These are phyloP conservation scores for Cyberlindnera euphorbiiphila DNA, from an alignment of 805 yeast species.

Conservation along the genomic window DNA sequence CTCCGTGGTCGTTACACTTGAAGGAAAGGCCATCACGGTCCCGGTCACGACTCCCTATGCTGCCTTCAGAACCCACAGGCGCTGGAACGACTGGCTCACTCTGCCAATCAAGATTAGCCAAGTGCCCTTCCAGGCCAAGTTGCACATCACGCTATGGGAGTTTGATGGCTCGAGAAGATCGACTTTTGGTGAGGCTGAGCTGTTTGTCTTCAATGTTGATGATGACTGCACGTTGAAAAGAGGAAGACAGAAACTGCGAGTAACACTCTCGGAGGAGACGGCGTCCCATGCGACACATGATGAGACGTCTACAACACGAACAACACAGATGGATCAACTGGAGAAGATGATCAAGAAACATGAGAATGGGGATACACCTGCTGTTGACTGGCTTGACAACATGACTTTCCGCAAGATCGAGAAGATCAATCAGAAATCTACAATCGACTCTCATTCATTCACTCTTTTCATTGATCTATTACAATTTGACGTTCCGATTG, in stretches of 20 bases:
- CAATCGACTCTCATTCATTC: conserved; percentile 31
- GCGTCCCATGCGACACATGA: not conserved
- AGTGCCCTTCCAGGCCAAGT: conserved; percentile 56
- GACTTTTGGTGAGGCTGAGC: conserved; percentile 57
- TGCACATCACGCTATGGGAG: conserved; percentile 66
- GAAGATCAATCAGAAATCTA: conserved; percentile 21
- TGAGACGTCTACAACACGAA: conserved; percentile 14
- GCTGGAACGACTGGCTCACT: conserved; percentile 70
- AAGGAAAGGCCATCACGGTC: conserved; percentile 43
- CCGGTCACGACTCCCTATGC: conserved; percentile 49
- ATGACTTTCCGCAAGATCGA: conserved; percentile 52
- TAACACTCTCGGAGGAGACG: conserved; percentile 36
- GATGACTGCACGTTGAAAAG: conserved; percentile 59
- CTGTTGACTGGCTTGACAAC: conserved; percentile 72
- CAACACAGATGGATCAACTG: conserved; percentile 40
- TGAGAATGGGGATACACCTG: conserved; percentile 61
- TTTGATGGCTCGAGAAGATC: conserved; percentile 49
- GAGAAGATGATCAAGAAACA: conserved; percentile 56
- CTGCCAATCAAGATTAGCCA: conserved; percentile 72
- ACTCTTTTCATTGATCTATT: conserved; percentile 51
- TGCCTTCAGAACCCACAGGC: conserved; percentile 41
- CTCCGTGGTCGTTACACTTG: conserved; percentile 42
- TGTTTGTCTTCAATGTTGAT: conserved; percentile 52
- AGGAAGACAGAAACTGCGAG: conserved; percentile 61
- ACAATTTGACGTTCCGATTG: conserved; percentile 68